Evolutionary conservation across 768 basidiomycete species (phyloP), one percentile per base, ranked within the genome.

Genomic region (Rubroboletus satanas): DNA sequence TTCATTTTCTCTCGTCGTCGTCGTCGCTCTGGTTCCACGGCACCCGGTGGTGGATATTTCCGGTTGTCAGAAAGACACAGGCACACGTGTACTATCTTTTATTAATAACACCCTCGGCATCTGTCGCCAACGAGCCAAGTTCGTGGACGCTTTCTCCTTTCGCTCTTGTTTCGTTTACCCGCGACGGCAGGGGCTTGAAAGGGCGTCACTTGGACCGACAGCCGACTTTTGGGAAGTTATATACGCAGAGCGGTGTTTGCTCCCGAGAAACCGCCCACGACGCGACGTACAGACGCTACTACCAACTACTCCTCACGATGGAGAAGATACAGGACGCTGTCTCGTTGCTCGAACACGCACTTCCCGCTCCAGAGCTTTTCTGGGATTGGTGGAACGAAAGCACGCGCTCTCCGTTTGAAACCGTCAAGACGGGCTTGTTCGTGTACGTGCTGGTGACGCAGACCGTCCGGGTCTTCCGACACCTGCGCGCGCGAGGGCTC

Each of bases 401-500:
- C 39, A 57, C 58, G 7, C 60, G 55, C 8, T 21, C 60, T 0
- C 69, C 63, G 14, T 63, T 63, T 26, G 72, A 74, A 5, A 49
- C 58, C 4, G 45, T 62, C 61, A 76, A 75, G 62, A 67, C 67
- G 2, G n/a, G 52, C 28, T 45, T 77, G 37, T 69, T 77, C 58
- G 53, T 63, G 5, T 76, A 76, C 45, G 58, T 75, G 17, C 4
- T 74, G 2, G 39, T 52, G 5, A 63, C 61, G 7, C 70, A 75
- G 51, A 31, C 54, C 23, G 48, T 71, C 10, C 63, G 61, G 9
- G 33, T 52, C 3, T 71, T 62, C 17, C 66, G 75, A n/a, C 74
- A 77, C 50, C 5, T 78, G 32, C 63, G 69, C 12, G 77, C 76
- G 0, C 55, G 73, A 28, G 78, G 77, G 3, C 33, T 77, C 45